Conservation (phyloP, 352 stramenopile genomes). For the Globisporangium ultimum region DNA sequence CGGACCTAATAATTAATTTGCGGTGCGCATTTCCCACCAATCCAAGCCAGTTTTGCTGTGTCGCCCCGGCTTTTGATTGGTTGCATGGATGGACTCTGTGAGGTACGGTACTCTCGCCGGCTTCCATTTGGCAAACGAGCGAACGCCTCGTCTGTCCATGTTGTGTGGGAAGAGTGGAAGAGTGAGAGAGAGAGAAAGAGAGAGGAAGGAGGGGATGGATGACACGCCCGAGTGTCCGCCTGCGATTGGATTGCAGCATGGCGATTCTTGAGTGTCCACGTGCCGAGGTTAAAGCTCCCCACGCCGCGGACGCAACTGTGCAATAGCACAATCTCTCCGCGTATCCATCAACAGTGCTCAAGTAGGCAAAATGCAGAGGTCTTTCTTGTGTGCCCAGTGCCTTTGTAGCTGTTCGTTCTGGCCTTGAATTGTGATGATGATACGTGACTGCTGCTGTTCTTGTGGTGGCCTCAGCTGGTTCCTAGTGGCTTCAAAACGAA, state of each 20-base stretch:
- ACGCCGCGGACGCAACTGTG: not conserved
- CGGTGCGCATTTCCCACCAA: no score
- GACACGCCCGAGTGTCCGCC: not conserved
- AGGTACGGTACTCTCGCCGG: not conserved
- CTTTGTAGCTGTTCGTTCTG: no score
- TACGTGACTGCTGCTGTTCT: not conserved
- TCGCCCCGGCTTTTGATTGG: not conserved
- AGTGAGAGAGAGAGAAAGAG: not conserved
- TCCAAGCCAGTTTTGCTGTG: no score
- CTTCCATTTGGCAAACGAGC: not conserved
- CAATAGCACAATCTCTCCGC: no score
- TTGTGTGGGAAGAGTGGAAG: not conserved
- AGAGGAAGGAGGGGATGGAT: not conserved
- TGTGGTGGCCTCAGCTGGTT: not conserved
- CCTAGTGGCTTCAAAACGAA: not conserved
- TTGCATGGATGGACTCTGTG: not conserved
- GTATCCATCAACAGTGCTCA: no score
- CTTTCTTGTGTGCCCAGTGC: no score
- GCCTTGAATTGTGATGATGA: not conserved
- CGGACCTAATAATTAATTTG: slow-evolving; percentile 6
- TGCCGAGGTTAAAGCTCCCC: not conserved
- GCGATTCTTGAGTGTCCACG: not conserved
- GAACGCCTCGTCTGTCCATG: not conserved
- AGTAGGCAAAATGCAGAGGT: no score
- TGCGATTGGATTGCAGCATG: not conserved